Base-by-base conservation (phyloP, 352 stramenopile genomes). In the Pythium oligandrum region DNA sequence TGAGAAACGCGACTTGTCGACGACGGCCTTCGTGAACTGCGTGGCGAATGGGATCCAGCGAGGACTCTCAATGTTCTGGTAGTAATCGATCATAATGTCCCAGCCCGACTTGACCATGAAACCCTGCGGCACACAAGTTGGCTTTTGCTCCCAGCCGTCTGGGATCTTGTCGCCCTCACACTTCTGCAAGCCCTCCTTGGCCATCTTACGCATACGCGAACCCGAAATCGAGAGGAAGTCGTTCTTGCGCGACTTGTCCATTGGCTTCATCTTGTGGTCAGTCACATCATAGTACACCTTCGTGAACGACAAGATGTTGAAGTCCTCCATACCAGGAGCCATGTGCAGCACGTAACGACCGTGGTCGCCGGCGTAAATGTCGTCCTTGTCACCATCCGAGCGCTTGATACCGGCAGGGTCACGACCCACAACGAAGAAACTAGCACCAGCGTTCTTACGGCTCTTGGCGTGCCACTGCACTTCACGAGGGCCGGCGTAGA, bases 91-190 rank as follows among this genome's bases (percentile, higher is more conserved):
- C 64, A 99, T 97, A 57, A 97, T 96, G 53, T 98, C 90, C 96
- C 96, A 99, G 45, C 96, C 96, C 55, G 94, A 96, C 51, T 96
- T 95, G 52, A 98, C 95, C 96, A 99, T 99, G 61, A 99, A 99
- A 35, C 96, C 96, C 59, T 93, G 95, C 31, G 96, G 96, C 40
- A 99, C 89, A 66, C 96, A 99, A 47, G 83, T 95, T 3, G 87
- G 76, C 39, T 75, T 72, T 40, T 88, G 63, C 61, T 94, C 74
- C 83, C 80, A 93, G n/a, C 66, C 73, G 33, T 61, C 57, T 1
- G 80, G 78, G 53, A 93, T 86, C 48, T 64, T 75, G 49, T 85
- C 76, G 40, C 77, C 75, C 37, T 63, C 48, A 63, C 96, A 99
- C 35, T 96, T 94, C 45, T 90, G 75, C 11, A 97, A 89, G 38